Evolutionary conservation across 2,329 filamentous ascomycete species (phyloP).

Genomic region (Sporothrix luriei): DNA sequence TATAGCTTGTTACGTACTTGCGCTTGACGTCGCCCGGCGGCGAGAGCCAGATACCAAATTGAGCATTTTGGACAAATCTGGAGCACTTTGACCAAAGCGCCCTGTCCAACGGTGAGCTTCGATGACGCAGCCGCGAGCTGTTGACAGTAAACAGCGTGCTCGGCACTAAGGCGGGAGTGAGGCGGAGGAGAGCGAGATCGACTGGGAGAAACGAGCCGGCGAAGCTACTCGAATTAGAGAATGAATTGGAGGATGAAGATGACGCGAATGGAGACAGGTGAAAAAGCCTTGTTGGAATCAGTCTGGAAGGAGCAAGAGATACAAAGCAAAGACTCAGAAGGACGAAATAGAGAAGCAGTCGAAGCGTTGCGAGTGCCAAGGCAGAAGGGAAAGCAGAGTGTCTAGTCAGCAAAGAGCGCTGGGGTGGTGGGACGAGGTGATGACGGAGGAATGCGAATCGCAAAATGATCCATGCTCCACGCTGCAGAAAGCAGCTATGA

Average conservation of each 20-base stretch:
- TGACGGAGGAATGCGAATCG: slow-evolving; percentile 14
- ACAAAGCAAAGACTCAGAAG: not conserved
- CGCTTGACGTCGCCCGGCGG: slow-evolving; percentile 43
- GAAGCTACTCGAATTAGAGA: slow-evolving; percentile 3
- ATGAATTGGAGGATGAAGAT: not conserved
- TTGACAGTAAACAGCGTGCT: not conserved
- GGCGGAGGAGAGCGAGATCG: not conserved
- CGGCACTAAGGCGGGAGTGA: slow-evolving; percentile 5
- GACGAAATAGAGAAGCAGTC: too few relatives aligned
- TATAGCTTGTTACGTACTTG: slow-evolving; percentile 41
- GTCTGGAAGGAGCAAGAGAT: not conserved
- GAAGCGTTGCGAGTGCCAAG: slow-evolving; percentile 12
- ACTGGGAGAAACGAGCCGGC: not conserved
- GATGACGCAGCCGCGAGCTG: slow-evolving; percentile 11
- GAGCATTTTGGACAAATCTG: slow-evolving; percentile 30
- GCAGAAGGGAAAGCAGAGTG: slow-evolving; percentile 4
- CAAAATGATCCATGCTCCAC: not conserved
- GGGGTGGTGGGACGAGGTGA: not conserved
- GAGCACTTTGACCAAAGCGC: slow-evolving; percentile 1
- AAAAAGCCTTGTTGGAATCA: not conserved
- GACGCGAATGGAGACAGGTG: not conserved
- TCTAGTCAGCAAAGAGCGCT: slow-evolving; percentile 14
- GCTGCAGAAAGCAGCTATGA: not conserved
- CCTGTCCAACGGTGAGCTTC: slow-evolving; percentile 12
- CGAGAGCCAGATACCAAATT: slow-evolving; percentile 36